Percentiles rank a stretch among this genome's conserved stretches.
Evolutionary conservation across 306 rosid species (phyloP).

Genomic region (Citrullus mucosospermus): DNA sequence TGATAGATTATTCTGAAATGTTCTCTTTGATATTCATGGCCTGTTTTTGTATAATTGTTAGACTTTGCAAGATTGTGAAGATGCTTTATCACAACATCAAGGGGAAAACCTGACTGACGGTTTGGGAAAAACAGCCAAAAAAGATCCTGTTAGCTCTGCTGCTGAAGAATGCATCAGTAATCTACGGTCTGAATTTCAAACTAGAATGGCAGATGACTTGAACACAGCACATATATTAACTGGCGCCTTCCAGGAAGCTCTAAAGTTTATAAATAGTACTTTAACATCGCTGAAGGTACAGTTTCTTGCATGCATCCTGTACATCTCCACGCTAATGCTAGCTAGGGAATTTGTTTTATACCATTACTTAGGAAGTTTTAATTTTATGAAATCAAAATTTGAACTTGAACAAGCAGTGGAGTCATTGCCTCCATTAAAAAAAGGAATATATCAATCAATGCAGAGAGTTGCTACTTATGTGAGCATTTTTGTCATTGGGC

Average conservation of each 20-base stretch:
- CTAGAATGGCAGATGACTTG: slow-evolving; percentile 87
- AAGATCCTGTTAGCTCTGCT: slow-evolving; percentile 29
- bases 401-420: not conserved
- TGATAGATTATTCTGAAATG: not conserved
- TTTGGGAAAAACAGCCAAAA: slow-evolving; percentile 30
- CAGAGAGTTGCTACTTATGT: not conserved
- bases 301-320: not conserved
- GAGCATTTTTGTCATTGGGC: too few species aligned
- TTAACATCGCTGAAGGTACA: slow-evolving; percentile 62
- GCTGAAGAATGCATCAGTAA: slow-evolving; percentile 57
- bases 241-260: slow-evolving; percentile 72
- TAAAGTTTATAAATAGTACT: slow-evolving; percentile 58
- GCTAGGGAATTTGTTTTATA: not conserved
- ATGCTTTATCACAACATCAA: slow-evolving; percentile 45
- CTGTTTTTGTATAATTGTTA: slow-evolving; percentile 23
- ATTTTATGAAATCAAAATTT: not conserved
- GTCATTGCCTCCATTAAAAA: not conserved
- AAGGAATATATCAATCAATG: not conserved
- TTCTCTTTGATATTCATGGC: not conserved
- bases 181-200: slow-evolving; percentile 49
- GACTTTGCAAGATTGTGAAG: slow-evolving; percentile 81
- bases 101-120: slow-evolving; percentile 26
- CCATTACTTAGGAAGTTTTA: not conserved
- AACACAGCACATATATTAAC: slow-evolving; percentile 76
- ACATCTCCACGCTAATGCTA: not conserved